phyloP scores from a whole-genome alignment of 441 rosid species.

The Corymbia calophylla region DNA sequence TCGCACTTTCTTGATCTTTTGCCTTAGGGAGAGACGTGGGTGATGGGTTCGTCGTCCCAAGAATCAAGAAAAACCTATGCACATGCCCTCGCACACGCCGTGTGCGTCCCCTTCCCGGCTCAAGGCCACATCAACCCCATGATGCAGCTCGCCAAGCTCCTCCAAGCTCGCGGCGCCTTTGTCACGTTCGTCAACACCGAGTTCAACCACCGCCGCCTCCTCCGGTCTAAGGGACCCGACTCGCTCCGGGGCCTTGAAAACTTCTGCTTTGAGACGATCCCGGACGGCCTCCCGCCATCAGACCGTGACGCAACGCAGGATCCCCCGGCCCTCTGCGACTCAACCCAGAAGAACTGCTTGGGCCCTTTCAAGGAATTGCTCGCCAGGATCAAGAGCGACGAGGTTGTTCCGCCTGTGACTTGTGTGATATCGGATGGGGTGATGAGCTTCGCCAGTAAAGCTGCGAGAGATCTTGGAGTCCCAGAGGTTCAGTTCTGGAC shows the following conservation, averaged over 20 bases:
- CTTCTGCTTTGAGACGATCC: slow-evolving; percentile 4
- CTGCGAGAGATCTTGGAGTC: not conserved
- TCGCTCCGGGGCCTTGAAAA: not conserved
- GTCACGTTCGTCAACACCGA: not conserved
- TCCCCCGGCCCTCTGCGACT: not conserved
- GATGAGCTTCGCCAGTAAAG: not conserved
- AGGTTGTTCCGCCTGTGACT: not conserved
- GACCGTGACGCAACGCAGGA: not conserved
- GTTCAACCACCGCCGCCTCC: not conserved
- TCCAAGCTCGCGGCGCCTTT: not conserved
- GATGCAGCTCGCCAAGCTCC: not conserved
- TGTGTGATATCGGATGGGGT: not conserved
- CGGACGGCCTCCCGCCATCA: not conserved
- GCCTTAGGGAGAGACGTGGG: not conserved
- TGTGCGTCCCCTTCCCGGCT: not conserved
- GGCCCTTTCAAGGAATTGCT: not conserved
- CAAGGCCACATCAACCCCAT: not conserved
- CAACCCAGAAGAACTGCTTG: slow-evolving; percentile 1
- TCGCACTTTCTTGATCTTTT: not conserved
- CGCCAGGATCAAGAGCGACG: not conserved
- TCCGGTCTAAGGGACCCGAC: not conserved
- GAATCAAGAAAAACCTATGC: not conserved
- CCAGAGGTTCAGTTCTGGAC: slow-evolving; percentile 3
- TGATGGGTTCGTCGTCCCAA: not conserved
- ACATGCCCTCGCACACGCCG: not conserved